Percentiles rank a stretch among this genome's conserved stretches.
Evolutionary conservation across 139 green algal genomes (phyloP).

Genomic region (Nannochloris sp.): DNA sequence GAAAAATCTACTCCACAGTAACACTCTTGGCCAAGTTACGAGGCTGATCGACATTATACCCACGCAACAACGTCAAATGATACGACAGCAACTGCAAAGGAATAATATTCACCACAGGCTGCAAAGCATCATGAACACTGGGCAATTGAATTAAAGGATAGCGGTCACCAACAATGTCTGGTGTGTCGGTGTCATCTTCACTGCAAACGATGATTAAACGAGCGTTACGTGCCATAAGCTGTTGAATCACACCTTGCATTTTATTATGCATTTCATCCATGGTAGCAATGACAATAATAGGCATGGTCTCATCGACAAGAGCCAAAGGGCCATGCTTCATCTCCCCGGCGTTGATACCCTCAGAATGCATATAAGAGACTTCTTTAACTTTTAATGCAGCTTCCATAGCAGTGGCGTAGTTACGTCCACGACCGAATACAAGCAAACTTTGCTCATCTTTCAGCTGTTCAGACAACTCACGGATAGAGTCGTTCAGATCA

Average conservation of each 20-base stretch:
- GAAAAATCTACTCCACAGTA: too few species aligned
- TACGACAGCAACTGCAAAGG: constrained; percentile 92
- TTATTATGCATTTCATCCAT: constrained; percentile 65
- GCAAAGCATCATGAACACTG: constrained; percentile 61
- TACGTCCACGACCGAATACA: constrained; percentile 54
- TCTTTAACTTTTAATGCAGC: constrained; percentile 74
- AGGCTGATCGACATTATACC: constrained; percentile 89
- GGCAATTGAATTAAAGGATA: constrained; percentile 46
- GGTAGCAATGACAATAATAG: constrained; percentile 83
- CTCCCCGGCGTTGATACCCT: constrained; percentile 97
- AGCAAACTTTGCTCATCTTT: constrained; percentile 49
- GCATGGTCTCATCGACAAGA: constrained; percentile 86
- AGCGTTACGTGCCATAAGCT: constrained; percentile 73
- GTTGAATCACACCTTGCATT: constrained; percentile 87
- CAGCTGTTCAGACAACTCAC: constrained; percentile 45
- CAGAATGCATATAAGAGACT: constrained; percentile 89
- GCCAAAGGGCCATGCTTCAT: constrained; percentile 99
- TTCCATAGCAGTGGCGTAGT: constrained; percentile 74
- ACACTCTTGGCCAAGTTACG: constrained; percentile 47
- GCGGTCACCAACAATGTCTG: constrained; percentile 22
- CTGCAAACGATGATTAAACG: constrained; percentile 80
- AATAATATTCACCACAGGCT: constrained; percentile 92
- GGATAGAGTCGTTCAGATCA: constrained; percentile 45
- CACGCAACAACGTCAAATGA: constrained; percentile 84
- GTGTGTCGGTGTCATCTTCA: constrained; percentile 42